Base-by-base conservation (phyloP, 345 rosid species). In the Mangifera indica region DNA sequence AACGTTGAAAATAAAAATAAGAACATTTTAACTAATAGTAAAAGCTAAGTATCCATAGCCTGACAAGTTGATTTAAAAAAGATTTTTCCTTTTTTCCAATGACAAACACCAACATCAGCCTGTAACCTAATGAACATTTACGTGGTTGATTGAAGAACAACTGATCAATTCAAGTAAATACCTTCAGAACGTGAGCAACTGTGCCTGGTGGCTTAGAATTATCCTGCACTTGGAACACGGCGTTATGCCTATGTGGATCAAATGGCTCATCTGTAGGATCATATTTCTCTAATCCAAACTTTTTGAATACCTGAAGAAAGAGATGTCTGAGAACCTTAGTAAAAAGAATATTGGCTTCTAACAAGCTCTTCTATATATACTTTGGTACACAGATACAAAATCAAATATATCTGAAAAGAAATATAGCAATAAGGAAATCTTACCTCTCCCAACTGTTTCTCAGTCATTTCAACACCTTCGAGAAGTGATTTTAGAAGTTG, bases 391-490 rank as follows among this genome's bases (percentile, higher is more conserved):
- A n/a, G n/a, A n/a, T n/a, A n/a, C n/a, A 42, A 3, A 46, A 15
- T 64, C 60, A 70, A 37, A 37, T 4, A 37, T 37, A 37, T 37
- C 0, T 37, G 0, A 4, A 37, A 4, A 37, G 7, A 4, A 37
- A 5, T 37, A 37, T 37, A 58, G 32, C 20, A 60, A 69, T 14
- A 7, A 48, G 48, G 57, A 46, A 57, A 26, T 13, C n/a, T 70
- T 78, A 92, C 99, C 89, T 87, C 92, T n/a, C 60, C 80, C 66
- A 95, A 86, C 77, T 92, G 97, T 79, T 92, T 95, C 82, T 92
- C 99, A 13, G 99, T 95, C 99, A 92, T 95, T 72, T 91, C 97
- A 78, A 95, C 99, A 55, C 99, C 98, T 79, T 89, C 96, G 45
- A 93, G 78, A 73, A 95, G 96, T 8, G 87, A 91, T 77, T 87